Evolutionary conservation across 2,329 filamentous ascomycete genomes (phyloP).

Genomic region (Colletotrichum brevisporum): DNA sequence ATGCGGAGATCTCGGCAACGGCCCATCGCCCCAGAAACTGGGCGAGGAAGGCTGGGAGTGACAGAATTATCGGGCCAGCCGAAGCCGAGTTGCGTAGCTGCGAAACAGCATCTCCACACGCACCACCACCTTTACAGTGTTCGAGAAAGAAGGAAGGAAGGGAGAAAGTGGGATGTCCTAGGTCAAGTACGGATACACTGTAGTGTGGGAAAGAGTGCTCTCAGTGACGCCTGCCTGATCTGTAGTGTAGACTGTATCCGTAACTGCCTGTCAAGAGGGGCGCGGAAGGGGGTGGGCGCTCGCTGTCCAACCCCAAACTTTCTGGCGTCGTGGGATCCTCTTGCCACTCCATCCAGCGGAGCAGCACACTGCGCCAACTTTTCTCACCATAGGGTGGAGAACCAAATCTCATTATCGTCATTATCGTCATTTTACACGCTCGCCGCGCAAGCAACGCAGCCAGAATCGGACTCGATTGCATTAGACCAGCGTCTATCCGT

Average conservation of each 20-base stretch:
- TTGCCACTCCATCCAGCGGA: not conserved
- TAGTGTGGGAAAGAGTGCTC: not conserved
- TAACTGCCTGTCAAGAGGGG: constrained; percentile 16
- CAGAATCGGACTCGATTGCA: constrained; percentile 12
- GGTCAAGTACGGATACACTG: no score
- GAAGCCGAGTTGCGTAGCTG: not conserved
- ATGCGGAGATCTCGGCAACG: constrained; percentile 27
- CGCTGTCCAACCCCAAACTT: constrained; percentile 1
- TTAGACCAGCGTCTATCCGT: not conserved
- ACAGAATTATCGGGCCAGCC: constrained; percentile 7
- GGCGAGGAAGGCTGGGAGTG: constrained; percentile 28
- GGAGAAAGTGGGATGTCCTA: not conserved
- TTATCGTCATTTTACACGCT: no score
- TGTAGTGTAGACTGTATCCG: not conserved
- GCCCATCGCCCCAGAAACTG: constrained; percentile 23
- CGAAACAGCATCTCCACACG: constrained; percentile 12
- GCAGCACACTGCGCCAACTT: not conserved
- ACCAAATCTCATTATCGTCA: constrained; percentile 1
- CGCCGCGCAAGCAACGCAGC: constrained; percentile 15
- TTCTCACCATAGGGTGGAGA: no score
- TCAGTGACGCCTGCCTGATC: constrained; percentile 23
- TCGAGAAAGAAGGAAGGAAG: constrained; percentile 8
- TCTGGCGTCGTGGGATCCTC: constrained; percentile 4
- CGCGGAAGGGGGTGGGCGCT: not conserved
- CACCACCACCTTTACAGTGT: not conserved